phyloP scores from a whole-genome alignment of 495 filamentous ascomycete genomes.

The Neurospora sublineolata region DNA sequence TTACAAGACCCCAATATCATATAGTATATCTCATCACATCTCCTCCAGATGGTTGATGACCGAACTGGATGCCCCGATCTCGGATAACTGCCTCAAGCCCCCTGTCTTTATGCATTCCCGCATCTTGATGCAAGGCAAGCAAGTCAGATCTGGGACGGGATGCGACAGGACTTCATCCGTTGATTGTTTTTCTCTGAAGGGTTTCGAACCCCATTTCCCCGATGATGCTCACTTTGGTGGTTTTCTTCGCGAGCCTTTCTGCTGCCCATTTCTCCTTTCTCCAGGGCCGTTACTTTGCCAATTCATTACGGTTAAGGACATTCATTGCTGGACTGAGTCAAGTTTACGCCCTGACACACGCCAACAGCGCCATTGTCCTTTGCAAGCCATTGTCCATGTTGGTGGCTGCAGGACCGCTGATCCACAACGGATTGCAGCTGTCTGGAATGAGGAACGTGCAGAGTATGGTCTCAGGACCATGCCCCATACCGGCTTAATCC shows the following conservation, averaged over 20 bases:
- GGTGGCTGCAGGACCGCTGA: constrained; percentile 1
- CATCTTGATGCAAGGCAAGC: not conserved
- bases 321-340: not conserved
- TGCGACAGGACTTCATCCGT: not conserved
- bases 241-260: not conserved
- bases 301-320: not conserved
- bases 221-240: not conserved
- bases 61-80: not conserved
- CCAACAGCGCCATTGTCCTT: constrained; percentile 1
- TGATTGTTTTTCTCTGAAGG: not conserved
- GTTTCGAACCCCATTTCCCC: not conserved
- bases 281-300: not conserved
- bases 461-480: not conserved
- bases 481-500: not conserved
- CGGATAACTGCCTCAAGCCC: not conserved
- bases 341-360: not conserved
- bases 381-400: not conserved
- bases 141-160: not conserved
- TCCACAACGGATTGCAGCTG: constrained; percentile 7
- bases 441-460: constrained; percentile 1
- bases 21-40: not conserved
- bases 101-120: not conserved
- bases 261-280: not conserved
- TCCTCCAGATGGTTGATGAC: not conserved
- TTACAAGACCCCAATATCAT: not conserved